Evolutionary conservation across 2,329 filamentous ascomycete species (phyloP), one percentile per base, ranked within the genome.

Genomic region (Cercospora zeina): DNA sequence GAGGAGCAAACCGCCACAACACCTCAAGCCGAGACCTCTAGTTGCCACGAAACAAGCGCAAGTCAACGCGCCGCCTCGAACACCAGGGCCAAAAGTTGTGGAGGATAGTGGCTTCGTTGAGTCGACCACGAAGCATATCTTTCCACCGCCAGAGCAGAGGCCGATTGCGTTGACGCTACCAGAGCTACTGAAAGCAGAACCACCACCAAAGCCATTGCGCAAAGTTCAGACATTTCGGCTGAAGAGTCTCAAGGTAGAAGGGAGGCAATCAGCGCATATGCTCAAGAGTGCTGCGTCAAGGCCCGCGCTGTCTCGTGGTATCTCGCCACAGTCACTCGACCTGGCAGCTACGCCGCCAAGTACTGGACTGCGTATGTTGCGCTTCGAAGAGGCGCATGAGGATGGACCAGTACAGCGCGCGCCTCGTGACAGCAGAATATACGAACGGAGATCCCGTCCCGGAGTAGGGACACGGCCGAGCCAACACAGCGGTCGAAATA

Each of bases 1-100:
- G 60, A 68, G 65, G 39, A 71, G 65, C 58, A 69, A 67, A 53
- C 72, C 72, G 7, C 58, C 55, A 7, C 67, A 72, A 53, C 69
- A 72, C 54, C 62, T 66, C 9, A 67, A 56, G 10, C 65, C 66
- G 33, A 68, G 59, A n/a, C 45, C 59, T 11, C 54, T 62, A 16
- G 51, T 51, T 8, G 53, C 50, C 1, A 60, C 54, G n/a, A 33
- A 19, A 13, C 16, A 21, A 21, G 49, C 30, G 14, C 8, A 9
- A 13, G 5, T 19, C 2, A 14, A 19, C 9, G 49, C 30, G 14
- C 8, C 16, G 30, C 31, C 27, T 27, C 49, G 16, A 13, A 10
- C 9, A n/a, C 24, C 14, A 21, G 56, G 65, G 53, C 70, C 71
- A 4, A 72, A 65, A 56, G 70, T 73, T 1, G 65, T 73, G 4